Percentiles rank a stretch among this genome's conserved stretches.
These are phyloP conservation scores for Ajuga chamaepitys DNA, from an alignment of 257 asterid species.

Conservation along the genomic window DNA sequence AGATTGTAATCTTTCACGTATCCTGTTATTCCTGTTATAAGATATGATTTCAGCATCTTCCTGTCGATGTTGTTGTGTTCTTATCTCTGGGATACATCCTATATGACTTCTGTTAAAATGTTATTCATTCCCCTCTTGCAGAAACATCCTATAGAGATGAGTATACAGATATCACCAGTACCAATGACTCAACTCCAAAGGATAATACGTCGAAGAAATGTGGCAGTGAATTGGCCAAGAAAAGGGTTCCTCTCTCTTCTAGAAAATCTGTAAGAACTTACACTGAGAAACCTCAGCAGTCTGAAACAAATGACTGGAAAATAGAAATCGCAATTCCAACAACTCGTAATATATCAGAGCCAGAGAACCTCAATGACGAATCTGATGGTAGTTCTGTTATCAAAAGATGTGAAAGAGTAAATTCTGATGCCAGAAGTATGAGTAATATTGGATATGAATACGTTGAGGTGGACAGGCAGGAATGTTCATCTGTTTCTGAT, in stretches of 20 bases:
- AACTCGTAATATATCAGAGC: conserved; percentile 25
- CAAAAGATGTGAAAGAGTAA: conserved; percentile 47
- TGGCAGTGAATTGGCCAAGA: conserved; percentile 37
- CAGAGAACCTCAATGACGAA: conserved; percentile 53
- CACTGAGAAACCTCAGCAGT: conserved; percentile 47
- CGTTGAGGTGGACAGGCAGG: conserved; percentile 63
- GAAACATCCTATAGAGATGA: conserved; percentile 65
- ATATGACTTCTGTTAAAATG: no score
- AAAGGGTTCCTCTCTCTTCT: conserved; percentile 54
- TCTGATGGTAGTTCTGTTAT: conserved; percentile 67
- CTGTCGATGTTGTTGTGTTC: conserved; percentile 1
- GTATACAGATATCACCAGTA: conserved; percentile 53
- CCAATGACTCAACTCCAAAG: conserved; percentile 44
- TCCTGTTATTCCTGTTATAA: neutral
- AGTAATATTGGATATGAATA: conserved; percentile 50
- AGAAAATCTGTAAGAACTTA: conserved; percentile 44
- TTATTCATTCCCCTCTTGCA: conserved; percentile 36
- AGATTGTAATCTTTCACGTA: neutral
- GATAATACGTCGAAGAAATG: conserved; percentile 36
- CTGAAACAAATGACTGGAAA: conserved; percentile 63
- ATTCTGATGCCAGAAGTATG: conserved; percentile 36
- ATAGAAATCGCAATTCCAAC: conserved; percentile 79
- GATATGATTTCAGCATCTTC: conserved; percentile 9
- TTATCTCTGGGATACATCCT: conserved; percentile 7
- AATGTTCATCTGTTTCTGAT: conserved; percentile 60